phyloP scores from a whole-genome alignment of 352 stramenopile species.

The Peronosclerospora sorghi region DNA sequence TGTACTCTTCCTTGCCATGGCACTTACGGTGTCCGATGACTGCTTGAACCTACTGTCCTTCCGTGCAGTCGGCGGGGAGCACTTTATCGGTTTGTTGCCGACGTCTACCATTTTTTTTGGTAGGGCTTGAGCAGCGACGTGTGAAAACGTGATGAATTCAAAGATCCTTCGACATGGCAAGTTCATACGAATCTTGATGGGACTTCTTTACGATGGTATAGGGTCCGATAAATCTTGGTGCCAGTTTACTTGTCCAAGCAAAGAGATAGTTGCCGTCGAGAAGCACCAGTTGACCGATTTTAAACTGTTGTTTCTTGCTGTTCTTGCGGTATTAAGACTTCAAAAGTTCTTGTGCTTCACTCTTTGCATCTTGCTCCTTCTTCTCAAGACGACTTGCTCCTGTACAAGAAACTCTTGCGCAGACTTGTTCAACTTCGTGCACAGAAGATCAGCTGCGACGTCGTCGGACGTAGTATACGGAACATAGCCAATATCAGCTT shows the following conservation, averaged over 20 bases:
- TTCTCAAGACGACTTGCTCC: background rate
- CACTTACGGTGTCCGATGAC: slow-evolving; percentile 1
- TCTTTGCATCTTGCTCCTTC: slow-evolving; percentile 1
- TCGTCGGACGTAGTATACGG: slow-evolving; percentile 9
- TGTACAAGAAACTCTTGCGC: slow-evolving; percentile 1
- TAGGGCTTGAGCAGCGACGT: slow-evolving; percentile 6
- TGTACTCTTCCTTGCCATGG: background rate
- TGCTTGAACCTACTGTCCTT: slow-evolving; percentile 3
- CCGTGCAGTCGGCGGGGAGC: slow-evolving; percentile 1
- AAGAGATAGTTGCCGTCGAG: slow-evolving; percentile 1
- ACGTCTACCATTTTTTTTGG: background rate
- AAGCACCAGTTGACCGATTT: background rate
- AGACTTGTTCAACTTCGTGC: background rate
- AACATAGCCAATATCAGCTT: slow-evolving; percentile 10
- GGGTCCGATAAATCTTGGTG: slow-evolving; percentile 4
- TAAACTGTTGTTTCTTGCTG: background rate
- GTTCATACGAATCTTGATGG: slow-evolving; percentile 3
- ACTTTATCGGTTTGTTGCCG: background rate
- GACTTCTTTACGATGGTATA: slow-evolving; percentile 1
- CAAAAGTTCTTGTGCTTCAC: background rate
- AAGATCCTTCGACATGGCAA: slow-evolving; percentile 2
- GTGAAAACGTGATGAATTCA: slow-evolving; percentile 3
- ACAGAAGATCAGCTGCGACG: background rate
- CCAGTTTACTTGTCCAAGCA: slow-evolving; percentile 2
- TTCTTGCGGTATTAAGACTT: slow-evolving; percentile 1